Percentiles rank a stretch among this genome's conserved stretches.
Evolutionary conservation across 371 early-diverging fungal species (phyloP).

Genomic region (Mucor saturninus): DNA sequence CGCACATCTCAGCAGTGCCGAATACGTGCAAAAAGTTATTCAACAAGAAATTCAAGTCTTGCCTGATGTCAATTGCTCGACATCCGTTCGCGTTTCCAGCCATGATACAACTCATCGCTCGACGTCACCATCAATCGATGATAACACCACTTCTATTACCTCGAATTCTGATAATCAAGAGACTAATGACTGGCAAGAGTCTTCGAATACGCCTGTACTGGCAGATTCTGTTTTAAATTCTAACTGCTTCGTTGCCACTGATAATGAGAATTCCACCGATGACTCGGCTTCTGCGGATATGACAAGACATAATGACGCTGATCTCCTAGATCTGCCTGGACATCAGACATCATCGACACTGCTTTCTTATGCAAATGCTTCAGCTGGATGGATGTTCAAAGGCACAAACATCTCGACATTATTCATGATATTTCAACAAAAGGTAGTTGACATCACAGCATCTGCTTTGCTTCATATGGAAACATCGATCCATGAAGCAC

Average conservation of each 20-base stretch:
- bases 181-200: slow-evolving; percentile 24
- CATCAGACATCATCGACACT: too few relatives aligned
- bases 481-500: slow-evolving; percentile 26
- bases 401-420: too few relatives aligned
- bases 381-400: too few relatives aligned
- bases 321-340: too few relatives aligned
- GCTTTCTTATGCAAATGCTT: too few relatives aligned
- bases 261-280: slow-evolving; percentile 26
- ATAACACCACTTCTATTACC: slow-evolving; percentile 20
- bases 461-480: slow-evolving; percentile 26
- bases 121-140: slow-evolving; percentile 22
- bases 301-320: too few relatives aligned
- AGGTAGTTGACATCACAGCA: slow-evolving; percentile 20
- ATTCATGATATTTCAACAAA: slow-evolving; percentile 3
- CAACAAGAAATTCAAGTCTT: slow-evolving; percentile 23
- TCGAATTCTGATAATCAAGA: slow-evolving; percentile 26
- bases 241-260: slow-evolving; percentile 25
- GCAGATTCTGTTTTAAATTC: slow-evolving; percentile 24
- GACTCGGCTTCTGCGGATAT: slow-evolving; percentile 8
- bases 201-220: slow-evolving; percentile 19
- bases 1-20: slow-evolving; percentile 22
- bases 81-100: slow-evolving; percentile 23
- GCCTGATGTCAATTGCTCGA: slow-evolving; percentile 22
- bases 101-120: slow-evolving; percentile 24
- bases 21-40: slow-evolving; percentile 26